Percentiles rank a stretch among this genome's conserved stretches.
Evolutionary conservation across 1,284 basidiomycete genomes (phyloP).

Genomic region (Apiotrichum gracile): DNA sequence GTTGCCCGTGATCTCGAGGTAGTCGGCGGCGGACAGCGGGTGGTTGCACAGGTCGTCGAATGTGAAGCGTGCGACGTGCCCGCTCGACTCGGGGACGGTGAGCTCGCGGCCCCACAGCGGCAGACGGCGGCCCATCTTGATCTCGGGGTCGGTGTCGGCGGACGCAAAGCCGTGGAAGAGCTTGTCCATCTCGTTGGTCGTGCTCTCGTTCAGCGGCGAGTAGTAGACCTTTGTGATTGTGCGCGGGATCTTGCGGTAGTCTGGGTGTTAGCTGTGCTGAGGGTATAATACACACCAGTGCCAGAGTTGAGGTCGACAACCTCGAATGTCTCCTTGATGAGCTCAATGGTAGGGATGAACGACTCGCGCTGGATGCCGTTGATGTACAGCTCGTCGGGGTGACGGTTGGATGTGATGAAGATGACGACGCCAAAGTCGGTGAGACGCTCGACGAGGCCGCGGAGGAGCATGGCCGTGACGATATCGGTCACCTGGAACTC

Average conservation of each 20-base stretch:
- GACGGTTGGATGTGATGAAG: constrained; percentile 96
- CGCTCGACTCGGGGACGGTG: constrained; percentile 69
- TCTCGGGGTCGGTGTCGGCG: constrained; percentile 51
- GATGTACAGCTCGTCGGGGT: constrained; percentile 95
- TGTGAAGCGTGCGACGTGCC: constrained; percentile 73
- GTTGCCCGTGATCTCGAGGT: constrained; percentile 82
- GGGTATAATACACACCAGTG: constrained; percentile 58
- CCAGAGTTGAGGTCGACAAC: constrained; percentile 91
- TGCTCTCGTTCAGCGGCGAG: constrained; percentile 64
- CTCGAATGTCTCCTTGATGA: constrained; percentile 78
- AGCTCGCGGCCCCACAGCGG: constrained; percentile 85
- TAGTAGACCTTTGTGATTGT: constrained; percentile 90
- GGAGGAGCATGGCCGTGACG: constrained; percentile 95
- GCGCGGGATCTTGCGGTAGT: constrained; percentile 85
- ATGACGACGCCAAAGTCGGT: constrained; percentile 84
- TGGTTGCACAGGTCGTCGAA: constrained; percentile 85
- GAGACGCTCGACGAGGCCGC: constrained; percentile 78
- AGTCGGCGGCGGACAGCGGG: constrained; percentile 90
- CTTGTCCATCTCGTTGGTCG: constrained; percentile 61
- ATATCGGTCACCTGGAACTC: constrained; percentile 99
- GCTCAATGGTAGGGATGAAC: constrained; percentile 90
- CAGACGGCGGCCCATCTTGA: constrained; percentile 62
- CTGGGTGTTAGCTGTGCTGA: constrained; percentile 47
- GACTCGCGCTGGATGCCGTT: constrained; percentile 97
- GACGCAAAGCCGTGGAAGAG: constrained; percentile 63